A percentile compares a stretch with the other conserved stretches of the same genome.
Conservation (phyloP, 441 rosid species). For the Bocquillonia castaneifolia region DNA sequence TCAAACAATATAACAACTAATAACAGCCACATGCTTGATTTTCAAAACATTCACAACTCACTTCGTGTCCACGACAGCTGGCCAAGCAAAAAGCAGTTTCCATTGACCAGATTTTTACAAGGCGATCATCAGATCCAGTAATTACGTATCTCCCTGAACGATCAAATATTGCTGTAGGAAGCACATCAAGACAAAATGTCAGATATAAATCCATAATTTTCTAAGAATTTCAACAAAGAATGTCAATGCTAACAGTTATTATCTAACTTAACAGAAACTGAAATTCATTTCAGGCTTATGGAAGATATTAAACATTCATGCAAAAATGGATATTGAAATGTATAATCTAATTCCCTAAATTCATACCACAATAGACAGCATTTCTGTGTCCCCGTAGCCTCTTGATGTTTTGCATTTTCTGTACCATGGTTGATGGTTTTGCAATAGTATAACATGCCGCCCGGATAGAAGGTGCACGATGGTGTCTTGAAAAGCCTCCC, state of each 20-base stretch:
- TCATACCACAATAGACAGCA: slow-evolving; percentile 98
- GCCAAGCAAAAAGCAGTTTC: slow-evolving; percentile 99
- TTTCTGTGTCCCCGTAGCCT: slow-evolving; percentile 90
- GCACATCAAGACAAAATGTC: slow-evolving; percentile 23
- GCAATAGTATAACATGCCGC: slow-evolving; percentile 91
- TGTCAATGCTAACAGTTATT: background rate
- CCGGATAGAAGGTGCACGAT: slow-evolving; percentile 91
- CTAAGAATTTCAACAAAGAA: slow-evolving; percentile 7
- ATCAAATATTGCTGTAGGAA: slow-evolving; percentile 88
- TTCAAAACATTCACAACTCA: slow-evolving; percentile 41
- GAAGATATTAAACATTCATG: background rate
- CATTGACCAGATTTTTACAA: slow-evolving; percentile 99
- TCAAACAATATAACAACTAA: slow-evolving; percentile 15
- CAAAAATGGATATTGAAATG: background rate
- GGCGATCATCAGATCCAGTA: slow-evolving; percentile 99
- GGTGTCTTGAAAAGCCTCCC: slow-evolving; percentile 96
- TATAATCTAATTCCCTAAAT: slow-evolving; percentile 3
- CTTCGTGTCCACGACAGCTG: slow-evolving; percentile 99
- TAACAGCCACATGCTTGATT: slow-evolving; percentile 19
- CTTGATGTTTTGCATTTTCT: slow-evolving; percentile 92
- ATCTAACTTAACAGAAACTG: background rate
- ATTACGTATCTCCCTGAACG: slow-evolving; percentile 94
- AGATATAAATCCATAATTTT: slow-evolving; percentile 3
- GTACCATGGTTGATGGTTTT: slow-evolving; percentile 89
- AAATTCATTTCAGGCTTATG: background rate